Base-by-base conservation (phyloP, 495 filamentous ascomycete species). In the Diplogelasinospora grovesii region DNA sequence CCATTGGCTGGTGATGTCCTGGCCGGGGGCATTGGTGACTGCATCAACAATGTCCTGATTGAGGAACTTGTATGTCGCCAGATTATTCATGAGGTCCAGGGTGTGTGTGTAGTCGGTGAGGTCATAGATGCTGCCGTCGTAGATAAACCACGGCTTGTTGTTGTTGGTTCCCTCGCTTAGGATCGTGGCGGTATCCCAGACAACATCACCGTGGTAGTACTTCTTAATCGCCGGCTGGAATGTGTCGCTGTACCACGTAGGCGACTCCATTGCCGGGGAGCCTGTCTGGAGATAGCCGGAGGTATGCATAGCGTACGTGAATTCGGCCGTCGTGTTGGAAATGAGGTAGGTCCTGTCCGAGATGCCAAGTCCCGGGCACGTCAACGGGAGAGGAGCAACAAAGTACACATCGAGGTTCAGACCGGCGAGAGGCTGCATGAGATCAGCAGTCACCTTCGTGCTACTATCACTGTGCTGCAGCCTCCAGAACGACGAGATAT, bases 71-170 rank as follows among this genome's bases (percentile, higher is more conserved):
- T 82, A 92, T 6, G 44, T 44, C 4, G 64, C 45, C 9, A 61
- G 41, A 24, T 61, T 52, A 20, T 59, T 48, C n/a, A 48, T 28
- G 25, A 74, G 63, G 28, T 81, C 69, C 56, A 71, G 63, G 6
- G 89, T 94, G 39, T 85, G 65, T 60, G 87, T 86, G 63, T 98
- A 98, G 55, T 97, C 77, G 1, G 86, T 94, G 28, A 98, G 61
- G 56, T 98, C 93, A 53, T 89, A 97, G 16, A 97, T 68, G 19
- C 70, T 78, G 27, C 74, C 66, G 34, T 86, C 66, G 35, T 90
- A 70, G 42, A 87, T 82, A 44, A 85, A 81, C 86, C 93, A 97
- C 45, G 74, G 70, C 25, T 85, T 85, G 41, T 77, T 71, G 22
- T 79, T 57, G 33, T 80, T 69, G 25, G 77, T 53, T n/a, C 88